A percentile compares a stretch with the other conserved stretches of the same genome.
phyloP scores from a whole-genome alignment of 106 monocot species.

The Dioscorea alata region DNA sequence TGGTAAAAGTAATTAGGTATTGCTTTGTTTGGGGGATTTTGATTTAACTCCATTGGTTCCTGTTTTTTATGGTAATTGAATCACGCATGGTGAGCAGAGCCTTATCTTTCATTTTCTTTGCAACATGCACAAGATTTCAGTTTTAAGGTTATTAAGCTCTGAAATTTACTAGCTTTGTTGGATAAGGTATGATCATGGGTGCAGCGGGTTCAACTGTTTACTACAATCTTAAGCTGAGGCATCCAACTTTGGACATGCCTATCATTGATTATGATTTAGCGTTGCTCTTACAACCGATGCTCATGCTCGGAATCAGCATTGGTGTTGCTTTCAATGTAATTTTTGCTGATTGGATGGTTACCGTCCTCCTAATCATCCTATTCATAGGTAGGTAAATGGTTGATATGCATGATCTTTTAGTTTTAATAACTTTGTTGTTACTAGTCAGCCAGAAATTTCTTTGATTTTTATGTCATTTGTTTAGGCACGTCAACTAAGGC shows the following conservation, averaged over 20 bases:
- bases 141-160: no score
- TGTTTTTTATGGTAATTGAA: no score
- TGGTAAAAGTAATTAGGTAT: no score
- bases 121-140: no score
- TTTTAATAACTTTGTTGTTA: neutral
- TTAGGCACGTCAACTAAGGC: constrained; percentile 70
- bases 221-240: constrained; percentile 69
- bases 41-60: no score
- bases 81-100: no score
- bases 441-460: no score
- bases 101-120: no score
- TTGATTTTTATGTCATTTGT: constrained; percentile 13
- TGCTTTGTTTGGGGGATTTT: no score
- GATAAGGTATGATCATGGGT: constrained; percentile 79
- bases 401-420: neutral
- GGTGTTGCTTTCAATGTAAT: constrained; percentile 83
- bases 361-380: constrained; percentile 62
- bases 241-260: constrained; percentile 68
- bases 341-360: constrained; percentile 85
- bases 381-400: constrained; percentile 43
- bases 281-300: constrained; percentile 69
- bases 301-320: constrained; percentile 80
- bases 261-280: constrained; percentile 72
- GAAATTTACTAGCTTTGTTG: neutral
- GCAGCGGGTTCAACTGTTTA: constrained; percentile 70